Evolutionary conservation across 1,139 yeast species (phyloP), one percentile per base, ranked within the genome.

Genomic region (Yamadazyma siamensis): DNA sequence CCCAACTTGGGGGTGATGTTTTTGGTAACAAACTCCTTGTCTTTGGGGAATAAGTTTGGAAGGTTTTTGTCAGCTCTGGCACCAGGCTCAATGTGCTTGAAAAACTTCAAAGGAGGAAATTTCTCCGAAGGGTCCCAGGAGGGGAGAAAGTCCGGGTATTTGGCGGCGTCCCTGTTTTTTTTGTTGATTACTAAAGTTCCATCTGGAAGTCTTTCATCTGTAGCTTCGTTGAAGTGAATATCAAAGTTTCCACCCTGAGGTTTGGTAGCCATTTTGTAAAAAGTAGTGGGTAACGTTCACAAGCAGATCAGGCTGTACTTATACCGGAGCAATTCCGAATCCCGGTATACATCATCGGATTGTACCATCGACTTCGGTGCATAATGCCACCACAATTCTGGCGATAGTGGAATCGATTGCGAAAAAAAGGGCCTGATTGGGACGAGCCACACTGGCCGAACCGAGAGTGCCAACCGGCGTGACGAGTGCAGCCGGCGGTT

Each of bases 1-100:
- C 87, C 87, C 31, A 80, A 58, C 47, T 73, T 75, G 27, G 85
- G 86, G 4, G 80, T 68, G 36, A 76, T 46, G 21, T 54, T 54
- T 41, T 58, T 61, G 15, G 52, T 43, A 21, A 54, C 55, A 26
- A 47, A 42, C 11, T 50, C 41, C 11, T 44, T 47, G 12, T 38
- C 50, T 21, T 50, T 44, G 3, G 67, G 64, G 43, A 75, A 65
- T 35, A 79, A 61, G 40, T 64, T 65, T 21, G 64, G 61, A 39
- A 72, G 66, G 4, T 54, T 46, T 9, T 73, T 67, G 44, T 77
- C 81, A n/a, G 78, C 84, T 33, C 66, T 60, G 15, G 59, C 48
- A 5, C 78, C 84, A 15, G 77, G 75, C 41, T 77, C 84, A 20
- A 54, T 50, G 44, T 64, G 70, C 39, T 65, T 64, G 49, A 70